Conservation (phyloP, 805 yeast species). For the Saccharomycopsis sp. region DNA sequence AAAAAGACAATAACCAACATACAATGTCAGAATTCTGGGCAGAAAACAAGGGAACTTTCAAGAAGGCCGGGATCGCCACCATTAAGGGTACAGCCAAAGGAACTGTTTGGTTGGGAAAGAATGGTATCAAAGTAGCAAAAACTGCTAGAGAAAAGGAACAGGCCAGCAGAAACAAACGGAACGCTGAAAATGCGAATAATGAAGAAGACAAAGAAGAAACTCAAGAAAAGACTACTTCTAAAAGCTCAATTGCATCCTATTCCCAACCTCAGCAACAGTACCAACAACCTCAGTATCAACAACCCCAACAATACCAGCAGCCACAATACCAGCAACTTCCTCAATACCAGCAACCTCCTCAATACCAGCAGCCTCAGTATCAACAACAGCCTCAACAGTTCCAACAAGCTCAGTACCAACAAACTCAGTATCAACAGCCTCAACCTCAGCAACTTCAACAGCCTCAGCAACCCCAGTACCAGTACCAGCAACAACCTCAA, state of each 20-base stretch:
- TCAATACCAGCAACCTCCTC: conserved; percentile 4
- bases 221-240: conserved; percentile 3
- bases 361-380: conserved; percentile 9
- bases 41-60: conserved; percentile 41
- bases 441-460: conserved; percentile 2
- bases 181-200: conserved; percentile 13
- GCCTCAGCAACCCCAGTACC: neutral
- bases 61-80: conserved; percentile 38
- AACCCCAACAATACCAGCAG: conserved; percentile 1
- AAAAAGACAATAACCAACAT: neutral
- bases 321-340: conserved; percentile 1
- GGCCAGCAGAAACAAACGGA: conserved; percentile 7
- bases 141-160: conserved; percentile 36
- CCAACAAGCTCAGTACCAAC: conserved; percentile 11
- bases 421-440: conserved; percentile 1
- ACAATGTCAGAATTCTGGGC: conserved; percentile 30
- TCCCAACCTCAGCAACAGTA: conserved; percentile 2
- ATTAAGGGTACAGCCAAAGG: conserved; percentile 43
- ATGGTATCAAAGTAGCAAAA: conserved; percentile 35
- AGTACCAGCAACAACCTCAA: neutral
- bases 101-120: conserved; percentile 36
- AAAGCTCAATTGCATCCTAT: no score
- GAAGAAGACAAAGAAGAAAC: conserved; percentile 17
- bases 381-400: conserved; percentile 8
- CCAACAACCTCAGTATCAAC: conserved; percentile 2